These are phyloP conservation scores for Toxicodendron radicans DNA, from an alignment of 345 rosid species.

Conservation along the genomic window DNA sequence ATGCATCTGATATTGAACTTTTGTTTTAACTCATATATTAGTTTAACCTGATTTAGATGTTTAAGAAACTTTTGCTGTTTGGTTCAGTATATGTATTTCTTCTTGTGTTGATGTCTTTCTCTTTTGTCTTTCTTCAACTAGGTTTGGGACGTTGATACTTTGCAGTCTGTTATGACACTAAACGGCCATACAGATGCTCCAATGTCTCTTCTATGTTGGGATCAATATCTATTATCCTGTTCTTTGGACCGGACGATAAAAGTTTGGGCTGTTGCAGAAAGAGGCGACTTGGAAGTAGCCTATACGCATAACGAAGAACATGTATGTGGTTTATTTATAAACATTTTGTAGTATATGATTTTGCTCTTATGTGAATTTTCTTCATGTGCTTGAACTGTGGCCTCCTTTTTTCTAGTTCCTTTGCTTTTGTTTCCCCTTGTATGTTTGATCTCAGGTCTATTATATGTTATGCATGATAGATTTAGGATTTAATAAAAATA, in stretches of 20 bases:
- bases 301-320: conserved; percentile 34
- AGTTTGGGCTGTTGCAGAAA: conserved; percentile 46
- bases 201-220: conserved; percentile 63
- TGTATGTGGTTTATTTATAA: conserved; percentile 23
- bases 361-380: neutral
- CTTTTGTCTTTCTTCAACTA: neutral
- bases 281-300: conserved; percentile 33
- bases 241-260: conserved; percentile 57
- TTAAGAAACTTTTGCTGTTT: neutral
- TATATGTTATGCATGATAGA: neutral
- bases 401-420: no score
- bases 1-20: neutral
- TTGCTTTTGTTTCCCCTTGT: no score
- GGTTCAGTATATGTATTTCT: neutral
- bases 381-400: no score
- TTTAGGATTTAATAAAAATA: neutral
- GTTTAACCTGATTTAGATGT: neutral
- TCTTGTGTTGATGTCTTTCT: neutral
- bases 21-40: neutral
- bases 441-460: neutral
- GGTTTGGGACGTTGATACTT: conserved; percentile 56
- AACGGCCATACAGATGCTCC: conserved; percentile 46
- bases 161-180: conserved; percentile 40
- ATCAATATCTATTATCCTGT: conserved; percentile 52
- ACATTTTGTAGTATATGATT: neutral